These are phyloP conservation scores for Cryptococcus sp. DNA, from an alignment of 1,284 basidiomycete species.

Conservation along the genomic window DNA sequence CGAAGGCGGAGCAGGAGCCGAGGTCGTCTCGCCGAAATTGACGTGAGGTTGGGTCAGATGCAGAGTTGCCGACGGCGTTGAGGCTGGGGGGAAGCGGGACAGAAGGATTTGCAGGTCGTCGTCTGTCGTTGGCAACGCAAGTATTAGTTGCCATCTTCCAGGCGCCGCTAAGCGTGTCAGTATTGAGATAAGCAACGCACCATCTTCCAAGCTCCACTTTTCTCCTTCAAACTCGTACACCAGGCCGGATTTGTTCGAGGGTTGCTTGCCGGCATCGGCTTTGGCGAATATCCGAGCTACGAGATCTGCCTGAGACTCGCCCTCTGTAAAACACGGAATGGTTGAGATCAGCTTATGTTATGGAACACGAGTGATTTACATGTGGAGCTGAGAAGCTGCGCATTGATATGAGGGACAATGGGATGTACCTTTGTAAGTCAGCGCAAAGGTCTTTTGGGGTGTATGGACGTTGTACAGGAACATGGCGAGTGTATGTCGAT, in stretches of 20 bases:
- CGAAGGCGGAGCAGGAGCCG: background rate
- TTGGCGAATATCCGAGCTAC: slow-evolving; percentile 36
- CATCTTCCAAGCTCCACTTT: slow-evolving; percentile 51
- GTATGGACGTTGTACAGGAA: slow-evolving; percentile 52
- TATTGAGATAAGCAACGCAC: slow-evolving; percentile 34
- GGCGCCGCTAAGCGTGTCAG: background rate
- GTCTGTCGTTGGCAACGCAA: slow-evolving; percentile 29
- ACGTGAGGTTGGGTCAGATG: slow-evolving; percentile 40
- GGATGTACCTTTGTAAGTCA: slow-evolving; percentile 37
- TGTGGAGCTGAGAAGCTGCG: background rate
- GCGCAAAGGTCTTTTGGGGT: slow-evolving; percentile 46
- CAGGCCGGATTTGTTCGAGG: slow-evolving; percentile 32
- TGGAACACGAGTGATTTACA: too few relatives aligned
- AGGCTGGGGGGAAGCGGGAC: slow-evolving; percentile 38
- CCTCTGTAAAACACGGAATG: slow-evolving; percentile 27
- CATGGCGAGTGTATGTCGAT: slow-evolving; percentile 19
- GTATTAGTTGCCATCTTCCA: background rate
- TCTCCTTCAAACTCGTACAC: slow-evolving; percentile 51
- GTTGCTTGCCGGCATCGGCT: slow-evolving; percentile 8
- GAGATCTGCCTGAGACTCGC: slow-evolving; percentile 33
- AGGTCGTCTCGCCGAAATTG: slow-evolving; percentile 19
- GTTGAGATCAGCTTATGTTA: background rate
- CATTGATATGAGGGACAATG: background rate
- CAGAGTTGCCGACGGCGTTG: slow-evolving; percentile 41
- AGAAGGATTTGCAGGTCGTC: slow-evolving; percentile 52